Base-by-base conservation (phyloP, 192 early-diverging fungal genomes). In the Podila epigama region DNA sequence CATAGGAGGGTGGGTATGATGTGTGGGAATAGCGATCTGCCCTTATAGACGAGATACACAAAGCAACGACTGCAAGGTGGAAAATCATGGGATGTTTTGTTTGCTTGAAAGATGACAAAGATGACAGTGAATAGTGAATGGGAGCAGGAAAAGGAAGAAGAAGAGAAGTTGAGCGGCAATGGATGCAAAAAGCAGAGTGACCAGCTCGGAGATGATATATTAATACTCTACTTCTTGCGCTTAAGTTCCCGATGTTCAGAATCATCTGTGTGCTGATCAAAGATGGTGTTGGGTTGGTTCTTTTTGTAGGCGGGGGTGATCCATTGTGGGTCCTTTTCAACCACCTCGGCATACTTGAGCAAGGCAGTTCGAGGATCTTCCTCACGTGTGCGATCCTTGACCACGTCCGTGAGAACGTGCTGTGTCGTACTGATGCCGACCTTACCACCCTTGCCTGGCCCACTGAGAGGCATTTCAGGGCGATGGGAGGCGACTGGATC, bases 281-380 rank as follows among this genome's bases (percentile, higher is more conserved):
- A 90, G 8, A 94, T 80, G 2, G 92, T 42, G 40, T 89, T 89
- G 33, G 91, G 92, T 61, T 96, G 93, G 25, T 85, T 93, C 15
- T 82, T 79, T 67, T 90, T 83, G 61, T 97, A 97, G 0, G 94
- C 93, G 25, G 89, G 90, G 8, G 87, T 85, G 65, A 97, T 88
- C 90, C 95, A 98, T 77, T 88, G 87, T 6, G 95, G 95, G 64
- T 97, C 91, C 33, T 84, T 66, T 36, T 92, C 89, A 0, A 95
- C 93, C 2, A 85, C 83, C 4, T 87, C 82, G 0, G 97, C 96
- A 82, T 94, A 95, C 62, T 88, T 92, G 32, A 99, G 79, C 66
- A 99, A 85, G 4, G 94, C 97, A 53, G 92, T 96, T 51, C 97
- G 82, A 12, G 97, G 97, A 82, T 99, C 97, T 63, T 96, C 94